Evolutionary conservation across 495 filamentous ascomycete genomes (phyloP).

Genomic region (Xylaria acuta): DNA sequence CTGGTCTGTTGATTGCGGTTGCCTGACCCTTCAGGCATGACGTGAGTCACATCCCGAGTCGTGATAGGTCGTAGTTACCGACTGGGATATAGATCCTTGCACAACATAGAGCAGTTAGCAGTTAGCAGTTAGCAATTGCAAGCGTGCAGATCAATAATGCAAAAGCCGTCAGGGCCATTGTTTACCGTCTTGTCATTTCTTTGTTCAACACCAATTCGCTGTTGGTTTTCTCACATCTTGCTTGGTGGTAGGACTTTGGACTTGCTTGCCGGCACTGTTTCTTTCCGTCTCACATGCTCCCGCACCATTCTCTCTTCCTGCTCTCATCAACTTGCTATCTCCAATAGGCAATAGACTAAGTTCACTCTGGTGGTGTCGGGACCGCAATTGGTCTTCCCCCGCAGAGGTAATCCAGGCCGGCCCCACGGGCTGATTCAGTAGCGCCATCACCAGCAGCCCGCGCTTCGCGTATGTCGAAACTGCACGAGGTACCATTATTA

Average conservation of each 20-base stretch:
- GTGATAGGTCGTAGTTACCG: not conserved
- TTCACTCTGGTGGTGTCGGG: not conserved
- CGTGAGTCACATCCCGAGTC: slow-evolving; percentile 13
- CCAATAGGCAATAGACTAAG: not conserved
- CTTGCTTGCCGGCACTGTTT: not conserved
- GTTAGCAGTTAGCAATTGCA: no score
- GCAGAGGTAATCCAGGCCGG: not conserved
- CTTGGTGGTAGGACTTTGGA: not conserved
- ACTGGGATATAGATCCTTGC: not conserved
- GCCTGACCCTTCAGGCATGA: not conserved
- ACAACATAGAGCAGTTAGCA: not conserved
- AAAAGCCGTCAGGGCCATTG: not conserved
- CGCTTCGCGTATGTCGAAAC: no score
- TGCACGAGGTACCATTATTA: not conserved
- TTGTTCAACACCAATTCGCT: no score
- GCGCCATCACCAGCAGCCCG: not conserved
- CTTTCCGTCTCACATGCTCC: no score
- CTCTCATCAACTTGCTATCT: not conserved
- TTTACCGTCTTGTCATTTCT: not conserved
- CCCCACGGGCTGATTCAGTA: not conserved
- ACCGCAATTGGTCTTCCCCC: not conserved
- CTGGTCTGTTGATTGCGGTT: not conserved
- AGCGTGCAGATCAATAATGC: not conserved
- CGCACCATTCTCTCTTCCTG: no score
- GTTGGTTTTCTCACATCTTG: not conserved